A percentile compares a stretch with the other conserved stretches of the same genome.
These are phyloP conservation scores for Trichoderma lentiforme DNA, from an alignment of 2,329 filamentous ascomycete genomes.

Conservation along the genomic window DNA sequence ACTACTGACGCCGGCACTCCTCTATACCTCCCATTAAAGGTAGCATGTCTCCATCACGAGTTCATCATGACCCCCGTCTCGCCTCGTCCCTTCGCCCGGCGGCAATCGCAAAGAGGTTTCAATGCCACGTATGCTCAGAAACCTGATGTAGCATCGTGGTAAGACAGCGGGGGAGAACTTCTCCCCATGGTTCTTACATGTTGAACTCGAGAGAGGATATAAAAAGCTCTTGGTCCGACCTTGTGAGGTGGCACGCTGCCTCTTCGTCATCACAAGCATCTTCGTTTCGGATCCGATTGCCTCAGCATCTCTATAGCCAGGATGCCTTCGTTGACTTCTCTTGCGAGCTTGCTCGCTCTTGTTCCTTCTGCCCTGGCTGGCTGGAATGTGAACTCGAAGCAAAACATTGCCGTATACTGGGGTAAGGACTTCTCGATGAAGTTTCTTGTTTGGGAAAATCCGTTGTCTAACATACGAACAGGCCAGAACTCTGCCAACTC, in stretches of 20 bases:
- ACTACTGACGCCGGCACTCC: not conserved
- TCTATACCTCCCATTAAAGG: not conserved
- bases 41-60: slow-evolving; percentile 7
- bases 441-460: no score
- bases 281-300: not conserved
- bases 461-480: slow-evolving; percentile 16
- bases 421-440: slow-evolving; percentile 38
- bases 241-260: not conserved
- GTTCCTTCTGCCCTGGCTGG: slow-evolving; percentile 37
- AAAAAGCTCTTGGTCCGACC: slow-evolving; percentile 15
- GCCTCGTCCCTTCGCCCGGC: slow-evolving; percentile 1
- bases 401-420: slow-evolving; percentile 66
- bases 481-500: slow-evolving; percentile 59
- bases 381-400: slow-evolving; percentile 43
- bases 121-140: slow-evolving; percentile 14
- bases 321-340: slow-evolving; percentile 20
- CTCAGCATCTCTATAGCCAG: not conserved
- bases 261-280: not conserved
- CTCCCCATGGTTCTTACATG: not conserved
- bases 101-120: not conserved
- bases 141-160: slow-evolving; percentile 13
- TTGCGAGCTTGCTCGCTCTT: slow-evolving; percentile 24
- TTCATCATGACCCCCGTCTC: not conserved
- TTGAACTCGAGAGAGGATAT: not conserved
- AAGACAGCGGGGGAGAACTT: not conserved